Evolutionary conservation across 768 basidiomycete species (phyloP).

Genomic region (Naganishia vaughanmartiniae): DNA sequence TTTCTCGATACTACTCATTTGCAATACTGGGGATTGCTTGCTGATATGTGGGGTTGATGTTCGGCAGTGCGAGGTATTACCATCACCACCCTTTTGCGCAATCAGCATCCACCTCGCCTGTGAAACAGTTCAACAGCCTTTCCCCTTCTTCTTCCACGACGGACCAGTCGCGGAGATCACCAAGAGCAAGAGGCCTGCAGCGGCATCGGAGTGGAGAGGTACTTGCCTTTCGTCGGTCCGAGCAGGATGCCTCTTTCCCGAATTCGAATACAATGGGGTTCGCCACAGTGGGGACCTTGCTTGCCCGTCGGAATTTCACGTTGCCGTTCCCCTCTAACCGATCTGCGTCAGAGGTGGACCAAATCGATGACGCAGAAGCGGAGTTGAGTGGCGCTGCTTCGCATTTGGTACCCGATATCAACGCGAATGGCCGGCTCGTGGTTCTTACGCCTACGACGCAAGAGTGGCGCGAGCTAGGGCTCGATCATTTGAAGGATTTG

Average conservation of each 20-base stretch:
- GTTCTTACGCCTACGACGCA: constrained; percentile 51
- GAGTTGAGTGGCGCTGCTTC: constrained; percentile 10
- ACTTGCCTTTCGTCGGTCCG: too few species aligned
- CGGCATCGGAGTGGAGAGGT: constrained; percentile 29
- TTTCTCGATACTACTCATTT: too few species aligned
- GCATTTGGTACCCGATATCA: constrained; percentile 34
- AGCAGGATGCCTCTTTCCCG: constrained; percentile 7
- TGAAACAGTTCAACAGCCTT: constrained; percentile 14
- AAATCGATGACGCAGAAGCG: neutral
- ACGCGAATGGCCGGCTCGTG: constrained; percentile 37
- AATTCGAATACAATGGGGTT: constrained; percentile 10
- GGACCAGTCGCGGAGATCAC: constrained; percentile 26
- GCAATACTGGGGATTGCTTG: neutral
- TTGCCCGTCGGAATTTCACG: constrained; percentile 44
- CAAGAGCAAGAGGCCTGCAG: constrained; percentile 12
- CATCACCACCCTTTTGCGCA: constrained; percentile 44
- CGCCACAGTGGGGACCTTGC: constrained; percentile 34
- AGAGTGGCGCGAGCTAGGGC: constrained; percentile 48
- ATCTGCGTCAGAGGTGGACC: constrained; percentile 5
- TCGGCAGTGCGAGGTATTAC: constrained; percentile 48
- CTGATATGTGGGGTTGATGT: neutral
- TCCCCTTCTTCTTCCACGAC: neutral
- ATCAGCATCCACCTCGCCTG: constrained; percentile 39
- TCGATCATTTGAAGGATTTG: constrained; percentile 28
- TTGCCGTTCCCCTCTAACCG: constrained; percentile 43